These are phyloP conservation scores for Fagopyrum homotropicum DNA, from an alignment of 148 eudicot genomes.

Conservation along the genomic window DNA sequence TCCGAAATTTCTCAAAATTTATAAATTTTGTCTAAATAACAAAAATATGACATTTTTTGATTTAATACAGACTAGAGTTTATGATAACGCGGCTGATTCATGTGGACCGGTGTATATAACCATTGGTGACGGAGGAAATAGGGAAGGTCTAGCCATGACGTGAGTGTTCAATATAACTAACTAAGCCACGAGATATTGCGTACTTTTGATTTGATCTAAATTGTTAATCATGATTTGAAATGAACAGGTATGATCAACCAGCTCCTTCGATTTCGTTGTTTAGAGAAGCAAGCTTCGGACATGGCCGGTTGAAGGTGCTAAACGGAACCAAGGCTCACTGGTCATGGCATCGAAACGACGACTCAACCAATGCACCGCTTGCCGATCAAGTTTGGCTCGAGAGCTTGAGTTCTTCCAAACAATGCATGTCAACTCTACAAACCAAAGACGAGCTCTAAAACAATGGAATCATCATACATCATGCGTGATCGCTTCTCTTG, in stretches of 20 bases:
- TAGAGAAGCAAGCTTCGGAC: slow-evolving; percentile 78
- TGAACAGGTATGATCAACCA: slow-evolving; percentile 46
- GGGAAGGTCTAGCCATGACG: slow-evolving; percentile 67
- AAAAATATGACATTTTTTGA: no score
- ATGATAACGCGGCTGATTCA: slow-evolving; percentile 49
- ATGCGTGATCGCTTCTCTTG: neutral
- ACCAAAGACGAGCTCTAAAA: slow-evolving; percentile 8
- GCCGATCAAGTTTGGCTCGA: slow-evolving; percentile 55
- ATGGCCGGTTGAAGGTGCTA: slow-evolving; percentile 60
- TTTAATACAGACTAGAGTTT: slow-evolving; percentile 41
- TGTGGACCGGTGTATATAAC: slow-evolving; percentile 82
- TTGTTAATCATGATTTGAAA: neutral
- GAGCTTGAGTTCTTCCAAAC: slow-evolving; percentile 33
- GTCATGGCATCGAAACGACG: slow-evolving; percentile 76
- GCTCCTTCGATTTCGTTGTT: slow-evolving; percentile 52
- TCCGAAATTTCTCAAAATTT: no score
- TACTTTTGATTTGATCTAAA: neutral
- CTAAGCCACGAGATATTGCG: neutral
- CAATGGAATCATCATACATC: neutral
- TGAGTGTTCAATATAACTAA: slow-evolving; percentile 23
- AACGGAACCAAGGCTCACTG: slow-evolving; percentile 69
- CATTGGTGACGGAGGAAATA: slow-evolving; percentile 87
- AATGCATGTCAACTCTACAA: slow-evolving; percentile 21
- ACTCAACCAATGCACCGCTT: slow-evolving; percentile 24
- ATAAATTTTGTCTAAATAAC: no score